A percentile compares a stretch with the other conserved stretches of the same genome.
These are phyloP conservation scores for Phytophthora pistaciae DNA, from an alignment of 352 stramenopile genomes.

Conservation along the genomic window DNA sequence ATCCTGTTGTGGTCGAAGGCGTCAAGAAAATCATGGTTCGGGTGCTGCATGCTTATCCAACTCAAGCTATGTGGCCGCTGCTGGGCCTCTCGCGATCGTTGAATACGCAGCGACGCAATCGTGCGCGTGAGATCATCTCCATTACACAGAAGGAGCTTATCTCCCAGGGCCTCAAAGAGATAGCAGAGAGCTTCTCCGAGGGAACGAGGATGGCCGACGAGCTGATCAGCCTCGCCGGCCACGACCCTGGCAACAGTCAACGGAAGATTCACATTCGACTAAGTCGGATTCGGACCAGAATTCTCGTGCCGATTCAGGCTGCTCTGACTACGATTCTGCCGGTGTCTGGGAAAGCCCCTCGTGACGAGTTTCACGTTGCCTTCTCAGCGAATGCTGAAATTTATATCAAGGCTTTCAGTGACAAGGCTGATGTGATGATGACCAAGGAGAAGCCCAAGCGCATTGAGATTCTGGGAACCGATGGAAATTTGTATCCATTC, in stretches of 20 bases:
- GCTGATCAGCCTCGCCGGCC: constrained; percentile 94
- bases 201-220: constrained; percentile 93
- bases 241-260: constrained; percentile 77
- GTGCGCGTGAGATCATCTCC: constrained; percentile 73
- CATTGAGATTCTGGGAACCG: constrained; percentile 89
- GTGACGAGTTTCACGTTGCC: constrained; percentile 58
- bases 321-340: constrained; percentile 81
- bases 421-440: constrained; percentile 96
- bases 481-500: constrained; percentile 89
- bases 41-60: constrained; percentile 95
- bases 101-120: constrained; percentile 72
- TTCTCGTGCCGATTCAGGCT: constrained; percentile 86
- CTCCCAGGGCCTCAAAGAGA: constrained; percentile 66
- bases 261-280: constrained; percentile 87
- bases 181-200: constrained; percentile 87
- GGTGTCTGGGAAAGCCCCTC: constrained; percentile 64
- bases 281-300: constrained; percentile 69
- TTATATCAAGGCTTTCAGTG: constrained; percentile 90
- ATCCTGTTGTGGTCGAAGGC: constrained; percentile 82
- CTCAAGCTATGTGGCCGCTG: constrained; percentile 98
- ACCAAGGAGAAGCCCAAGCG: constrained; percentile 99
- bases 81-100: constrained; percentile 95
- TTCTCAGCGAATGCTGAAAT: constrained; percentile 79
- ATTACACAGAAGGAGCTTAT: constrained; percentile 74
- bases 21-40: constrained; percentile 95